Conservation (phyloP, 2,329 filamentous ascomycete genomes). For the Epichloe typhina region DNA sequence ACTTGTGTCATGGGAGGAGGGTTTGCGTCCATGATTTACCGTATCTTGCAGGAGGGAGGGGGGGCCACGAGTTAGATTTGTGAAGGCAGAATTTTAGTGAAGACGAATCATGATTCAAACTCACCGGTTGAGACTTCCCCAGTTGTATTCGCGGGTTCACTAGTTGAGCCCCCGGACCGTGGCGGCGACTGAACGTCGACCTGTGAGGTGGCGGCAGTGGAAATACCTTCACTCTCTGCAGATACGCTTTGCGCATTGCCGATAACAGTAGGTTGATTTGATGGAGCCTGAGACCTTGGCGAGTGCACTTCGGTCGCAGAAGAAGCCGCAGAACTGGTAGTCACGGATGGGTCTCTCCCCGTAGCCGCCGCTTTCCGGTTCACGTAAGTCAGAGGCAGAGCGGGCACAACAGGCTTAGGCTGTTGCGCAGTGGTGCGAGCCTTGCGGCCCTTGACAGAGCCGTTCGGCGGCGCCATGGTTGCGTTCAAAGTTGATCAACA, state of each 20-base stretch:
- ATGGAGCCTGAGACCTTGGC: background rate
- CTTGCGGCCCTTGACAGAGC: slow-evolving; percentile 20
- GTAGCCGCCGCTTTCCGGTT: slow-evolving; percentile 24
- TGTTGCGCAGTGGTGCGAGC: slow-evolving; percentile 16
- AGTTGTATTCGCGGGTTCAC: background rate
- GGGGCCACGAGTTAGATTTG: background rate
- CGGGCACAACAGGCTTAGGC: slow-evolving; percentile 23
- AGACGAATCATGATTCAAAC: background rate
- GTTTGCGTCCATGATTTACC: background rate
- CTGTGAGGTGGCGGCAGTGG: background rate
- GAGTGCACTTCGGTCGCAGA: slow-evolving; percentile 1
- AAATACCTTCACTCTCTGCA: background rate
- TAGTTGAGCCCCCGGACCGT: background rate
- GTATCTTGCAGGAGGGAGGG: background rate
- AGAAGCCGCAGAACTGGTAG: slow-evolving; percentile 7
- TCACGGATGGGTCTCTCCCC: slow-evolving; percentile 9
- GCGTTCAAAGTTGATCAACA: background rate
- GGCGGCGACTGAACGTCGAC: background rate
- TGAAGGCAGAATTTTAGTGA: background rate
- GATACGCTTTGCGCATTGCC: background rate
- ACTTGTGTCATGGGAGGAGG: background rate
- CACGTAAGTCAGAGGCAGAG: slow-evolving; percentile 25
- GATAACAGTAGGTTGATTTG: background rate
- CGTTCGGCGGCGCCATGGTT: slow-evolving; percentile 22
- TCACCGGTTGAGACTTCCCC: slow-evolving; percentile 1